A percentile compares a stretch with the other conserved stretches of the same genome.
These are phyloP conservation scores for Hanseniaspora taiwanica DNA, from an alignment of 805 yeast species.

Conservation along the genomic window DNA sequence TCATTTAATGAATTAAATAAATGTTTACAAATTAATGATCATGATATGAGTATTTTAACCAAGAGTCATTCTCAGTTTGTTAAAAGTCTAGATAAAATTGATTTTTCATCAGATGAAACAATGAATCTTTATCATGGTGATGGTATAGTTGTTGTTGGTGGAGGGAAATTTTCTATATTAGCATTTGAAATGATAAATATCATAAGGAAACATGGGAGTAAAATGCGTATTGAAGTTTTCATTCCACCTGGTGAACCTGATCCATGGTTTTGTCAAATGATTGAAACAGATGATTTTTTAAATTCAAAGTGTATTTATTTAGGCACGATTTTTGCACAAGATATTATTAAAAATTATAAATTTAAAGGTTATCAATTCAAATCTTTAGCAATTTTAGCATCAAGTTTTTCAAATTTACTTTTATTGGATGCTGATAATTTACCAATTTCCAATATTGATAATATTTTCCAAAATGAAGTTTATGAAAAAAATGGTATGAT, in stretches of 20 bases:
- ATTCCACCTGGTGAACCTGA: conserved; percentile 60
- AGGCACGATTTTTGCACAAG: conserved; percentile 38
- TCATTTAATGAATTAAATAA: background rate
- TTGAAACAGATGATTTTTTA: conserved; percentile 19
- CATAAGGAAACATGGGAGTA: conserved; percentile 45
- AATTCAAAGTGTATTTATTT: conserved; percentile 58
- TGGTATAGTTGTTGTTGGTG: conserved; percentile 64
- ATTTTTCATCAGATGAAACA: too few relatives aligned
- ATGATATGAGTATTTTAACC: background rate
- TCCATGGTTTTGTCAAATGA: conserved; percentile 51
- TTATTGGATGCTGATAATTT: conserved; percentile 66
- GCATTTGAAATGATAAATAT: conserved; percentile 52
- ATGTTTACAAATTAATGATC: background rate
- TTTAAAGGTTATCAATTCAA: conserved; percentile 58
- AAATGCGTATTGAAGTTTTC: conserved; percentile 62
- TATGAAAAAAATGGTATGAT: conserved; percentile 38
- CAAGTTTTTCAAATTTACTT: conserved; percentile 59
- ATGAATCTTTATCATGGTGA: conserved; percentile 4
- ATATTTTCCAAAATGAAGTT: conserved; percentile 43
- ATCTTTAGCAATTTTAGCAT: conserved; percentile 54
- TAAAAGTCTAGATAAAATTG: too few relatives aligned
- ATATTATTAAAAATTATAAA: conserved; percentile 32
- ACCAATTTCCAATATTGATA: conserved; percentile 53
- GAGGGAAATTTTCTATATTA: conserved; percentile 65
- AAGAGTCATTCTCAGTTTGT: background rate